These are phyloP conservation scores for Calonectria pteridis DNA, from an alignment of 2,329 filamentous ascomycete genomes.

Conservation along the genomic window DNA sequence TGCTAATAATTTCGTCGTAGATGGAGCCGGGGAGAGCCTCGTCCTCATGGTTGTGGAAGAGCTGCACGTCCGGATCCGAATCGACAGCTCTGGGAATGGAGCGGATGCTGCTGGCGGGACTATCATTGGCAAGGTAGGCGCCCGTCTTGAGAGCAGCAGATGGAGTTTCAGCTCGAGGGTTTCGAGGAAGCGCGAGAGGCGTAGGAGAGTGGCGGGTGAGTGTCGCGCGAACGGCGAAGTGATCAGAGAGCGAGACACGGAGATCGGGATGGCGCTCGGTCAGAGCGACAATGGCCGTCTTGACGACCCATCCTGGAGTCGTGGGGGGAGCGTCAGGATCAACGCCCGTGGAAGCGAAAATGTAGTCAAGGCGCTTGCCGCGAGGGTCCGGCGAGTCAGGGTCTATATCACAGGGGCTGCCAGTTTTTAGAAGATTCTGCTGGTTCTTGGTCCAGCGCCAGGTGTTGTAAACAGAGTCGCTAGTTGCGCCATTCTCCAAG, in stretches of 20 bases:
- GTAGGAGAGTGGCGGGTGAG: conserved; percentile 64
- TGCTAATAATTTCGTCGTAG: conserved; percentile 71
- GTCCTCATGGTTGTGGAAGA: conserved; percentile 43
- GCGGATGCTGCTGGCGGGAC: conserved; percentile 40
- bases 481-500: conserved; percentile 85
- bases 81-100: conserved; percentile 35
- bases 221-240: conserved; percentile 91
- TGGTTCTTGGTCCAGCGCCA: conserved; percentile 88
- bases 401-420: conserved; percentile 69
- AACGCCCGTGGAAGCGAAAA: conserved; percentile 78
- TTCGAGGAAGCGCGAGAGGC: conserved; percentile 26
- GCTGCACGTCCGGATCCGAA: conserved; percentile 48
- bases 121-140: conserved; percentile 41
- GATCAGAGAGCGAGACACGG: conserved; percentile 90
- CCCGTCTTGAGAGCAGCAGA: conserved; percentile 43
- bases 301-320: conserved; percentile 73
- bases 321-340: conserved; percentile 47
- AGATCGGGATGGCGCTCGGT: conserved; percentile 83
- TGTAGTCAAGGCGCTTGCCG: conserved; percentile 94
- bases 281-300: conserved; percentile 81
- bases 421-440: conserved; percentile 74
- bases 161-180: conserved; percentile 34
- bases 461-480: conserved; percentile 87
- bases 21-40: conserved; percentile 32
- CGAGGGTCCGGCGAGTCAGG: conserved; percentile 75